phyloP scores from a whole-genome alignment of 2,329 filamentous ascomycete species.

The Fusarium nelsonii region DNA sequence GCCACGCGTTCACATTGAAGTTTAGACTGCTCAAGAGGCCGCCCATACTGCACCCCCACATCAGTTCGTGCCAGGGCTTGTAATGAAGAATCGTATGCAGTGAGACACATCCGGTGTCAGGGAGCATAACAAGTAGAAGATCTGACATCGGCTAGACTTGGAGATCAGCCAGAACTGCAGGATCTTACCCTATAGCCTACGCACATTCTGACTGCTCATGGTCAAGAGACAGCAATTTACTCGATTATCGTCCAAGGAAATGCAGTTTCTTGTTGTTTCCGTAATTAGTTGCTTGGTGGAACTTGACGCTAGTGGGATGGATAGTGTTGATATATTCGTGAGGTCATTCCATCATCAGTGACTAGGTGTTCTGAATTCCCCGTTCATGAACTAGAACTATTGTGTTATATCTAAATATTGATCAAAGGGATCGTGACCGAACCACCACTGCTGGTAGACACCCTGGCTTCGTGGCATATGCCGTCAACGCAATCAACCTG shows the following conservation, averaged over 20 bases:
- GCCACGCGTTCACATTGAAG: conserved; percentile 38
- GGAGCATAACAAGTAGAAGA: conserved; percentile 18
- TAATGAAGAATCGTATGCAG: conserved; percentile 4
- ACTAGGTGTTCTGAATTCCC: not conserved
- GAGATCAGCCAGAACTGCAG: not conserved
- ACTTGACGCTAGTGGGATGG: not conserved
- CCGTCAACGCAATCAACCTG: conserved; percentile 29
- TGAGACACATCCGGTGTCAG: conserved; percentile 23
- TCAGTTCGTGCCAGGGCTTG: conserved; percentile 27
- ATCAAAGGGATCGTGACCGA: not conserved
- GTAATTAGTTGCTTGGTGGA: not conserved
- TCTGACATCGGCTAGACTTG: conserved; percentile 7
- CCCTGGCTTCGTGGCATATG: not conserved
- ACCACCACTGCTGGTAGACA: not conserved
- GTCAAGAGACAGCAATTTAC: not conserved
- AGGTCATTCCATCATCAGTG: not conserved
- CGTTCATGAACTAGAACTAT: not conserved
- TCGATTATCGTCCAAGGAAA: not conserved
- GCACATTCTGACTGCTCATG: no score
- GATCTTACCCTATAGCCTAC: conserved; percentile 14
- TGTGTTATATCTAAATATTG: not conserved
- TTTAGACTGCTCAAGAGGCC: conserved; percentile 34
- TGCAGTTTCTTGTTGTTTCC: not conserved
- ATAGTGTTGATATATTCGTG: not conserved
- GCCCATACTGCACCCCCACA: conserved; percentile 37